These are phyloP conservation scores for Uronychia setigera DNA, from an alignment of 73 alveolate genomes.

Conservation along the genomic window DNA sequence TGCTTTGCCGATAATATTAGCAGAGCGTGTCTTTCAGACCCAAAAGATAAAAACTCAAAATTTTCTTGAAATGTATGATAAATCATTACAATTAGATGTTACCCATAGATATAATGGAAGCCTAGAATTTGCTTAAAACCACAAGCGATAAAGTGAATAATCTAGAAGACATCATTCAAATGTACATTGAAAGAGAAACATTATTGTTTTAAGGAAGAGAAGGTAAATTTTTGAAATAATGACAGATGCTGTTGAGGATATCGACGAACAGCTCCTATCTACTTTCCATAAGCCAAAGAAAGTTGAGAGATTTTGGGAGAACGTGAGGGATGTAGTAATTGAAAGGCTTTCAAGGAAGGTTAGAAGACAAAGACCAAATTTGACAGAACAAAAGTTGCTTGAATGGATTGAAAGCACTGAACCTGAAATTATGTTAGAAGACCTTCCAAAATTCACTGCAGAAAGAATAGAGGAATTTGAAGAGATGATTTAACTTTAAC, in stretches of 20 bases:
- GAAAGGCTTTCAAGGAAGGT: slow-evolving; percentile 59
- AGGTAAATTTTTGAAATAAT: slow-evolving; percentile 8
- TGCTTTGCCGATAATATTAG: slow-evolving; percentile 63
- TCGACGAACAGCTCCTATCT: not conserved
- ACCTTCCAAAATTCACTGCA: slow-evolving; percentile 22
- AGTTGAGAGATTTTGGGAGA: slow-evolving; percentile 48
- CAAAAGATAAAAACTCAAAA: slow-evolving; percentile 50
- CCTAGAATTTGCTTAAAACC: slow-evolving; percentile 25
- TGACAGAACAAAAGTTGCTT: slow-evolving; percentile 30
- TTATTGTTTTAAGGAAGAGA: slow-evolving; percentile 20
- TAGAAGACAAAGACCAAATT: slow-evolving; percentile 37
- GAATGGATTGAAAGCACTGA: slow-evolving; percentile 58
- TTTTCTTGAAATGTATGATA: slow-evolving; percentile 27
- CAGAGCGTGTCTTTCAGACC: slow-evolving; percentile 45
- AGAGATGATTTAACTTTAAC: not conserved
- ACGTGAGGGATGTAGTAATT: slow-evolving; percentile 28
- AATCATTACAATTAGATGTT: not conserved
- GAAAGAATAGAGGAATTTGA: slow-evolving; percentile 21
- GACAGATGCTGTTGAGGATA: not conserved
- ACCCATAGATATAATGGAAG: slow-evolving; percentile 53
- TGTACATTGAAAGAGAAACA: slow-evolving; percentile 60
- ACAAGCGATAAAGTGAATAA: slow-evolving; percentile 45
- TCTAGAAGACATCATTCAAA: slow-evolving; percentile 36
- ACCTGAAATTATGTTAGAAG: slow-evolving; percentile 47
- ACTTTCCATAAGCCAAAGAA: slow-evolving; percentile 6